Conservation (phyloP, 1,139 yeast species). For the Suhomyces guaymorum region DNA sequence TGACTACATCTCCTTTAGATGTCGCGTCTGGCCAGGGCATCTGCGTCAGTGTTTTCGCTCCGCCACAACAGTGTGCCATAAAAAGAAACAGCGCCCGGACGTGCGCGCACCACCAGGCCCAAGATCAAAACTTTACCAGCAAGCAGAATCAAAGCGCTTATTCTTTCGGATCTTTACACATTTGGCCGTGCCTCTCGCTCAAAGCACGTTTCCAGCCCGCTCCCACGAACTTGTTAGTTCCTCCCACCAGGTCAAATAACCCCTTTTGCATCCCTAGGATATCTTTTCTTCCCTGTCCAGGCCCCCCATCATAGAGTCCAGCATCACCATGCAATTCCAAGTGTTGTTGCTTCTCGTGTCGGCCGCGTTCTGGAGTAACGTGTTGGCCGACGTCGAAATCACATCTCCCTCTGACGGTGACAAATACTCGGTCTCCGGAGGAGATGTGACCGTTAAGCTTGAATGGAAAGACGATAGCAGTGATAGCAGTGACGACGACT, state of each 20-base stretch:
- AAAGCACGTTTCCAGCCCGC: too few relatives aligned
- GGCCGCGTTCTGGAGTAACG: slow-evolving; percentile 11
- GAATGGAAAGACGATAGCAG: slow-evolving; percentile 66
- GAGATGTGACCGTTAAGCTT: slow-evolving; percentile 48
- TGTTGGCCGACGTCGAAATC: slow-evolving; percentile 58
- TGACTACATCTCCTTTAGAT: too few relatives aligned
- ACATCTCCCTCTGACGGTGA: slow-evolving; percentile 52
- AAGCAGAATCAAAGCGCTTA: neutral
- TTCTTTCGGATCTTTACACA: neutral
- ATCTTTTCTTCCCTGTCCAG: too few relatives aligned
- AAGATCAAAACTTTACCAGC: slow-evolving; percentile 4
- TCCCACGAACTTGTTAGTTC: too few relatives aligned
- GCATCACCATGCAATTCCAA: slow-evolving; percentile 4
- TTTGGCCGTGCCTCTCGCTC: too few relatives aligned
- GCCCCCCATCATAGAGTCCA: too few relatives aligned
- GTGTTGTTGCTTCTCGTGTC: slow-evolving; percentile 9
- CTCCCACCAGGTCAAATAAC: too few relatives aligned
- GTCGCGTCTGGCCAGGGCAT: neutral
- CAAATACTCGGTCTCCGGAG: slow-evolving; percentile 52
- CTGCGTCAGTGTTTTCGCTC: slow-evolving; percentile 2
- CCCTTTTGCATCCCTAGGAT: too few relatives aligned
- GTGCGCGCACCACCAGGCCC: slow-evolving; percentile 6
- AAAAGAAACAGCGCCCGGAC: slow-evolving; percentile 4
- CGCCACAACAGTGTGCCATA: slow-evolving; percentile 7
- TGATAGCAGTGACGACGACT: slow-evolving; percentile 35